Evolutionary conservation across 805 yeast genomes (phyloP).

Genomic region (Blastobotrys peoriensis): DNA sequence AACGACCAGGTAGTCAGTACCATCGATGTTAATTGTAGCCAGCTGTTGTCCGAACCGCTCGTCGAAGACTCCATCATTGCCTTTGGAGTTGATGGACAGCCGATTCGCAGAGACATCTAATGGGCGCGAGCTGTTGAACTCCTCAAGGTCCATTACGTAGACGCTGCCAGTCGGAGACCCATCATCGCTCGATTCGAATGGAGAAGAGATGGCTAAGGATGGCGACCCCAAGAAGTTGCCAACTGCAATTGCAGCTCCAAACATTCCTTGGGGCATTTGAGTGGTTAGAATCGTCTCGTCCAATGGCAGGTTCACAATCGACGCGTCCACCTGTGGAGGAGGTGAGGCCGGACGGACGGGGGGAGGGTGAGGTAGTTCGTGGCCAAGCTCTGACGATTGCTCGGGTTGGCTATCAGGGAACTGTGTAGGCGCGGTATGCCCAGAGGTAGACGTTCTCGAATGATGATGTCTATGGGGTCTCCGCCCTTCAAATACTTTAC

Average conservation of each 20-base stretch:
- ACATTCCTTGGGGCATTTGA: conserved; percentile 31
- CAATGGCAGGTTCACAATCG: neutral
- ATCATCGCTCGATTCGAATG: conserved; percentile 31
- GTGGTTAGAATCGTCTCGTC: conserved; percentile 14
- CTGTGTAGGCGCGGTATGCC: neutral
- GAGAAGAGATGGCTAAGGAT: conserved; percentile 48
- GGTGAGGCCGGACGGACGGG: no score
- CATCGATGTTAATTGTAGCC: conserved; percentile 27
- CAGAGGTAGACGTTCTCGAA: neutral
- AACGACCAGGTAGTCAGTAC: conserved; percentile 36
- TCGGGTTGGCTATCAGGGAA: neutral
- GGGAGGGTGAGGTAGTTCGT: no score
- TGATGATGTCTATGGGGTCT: conserved; percentile 13
- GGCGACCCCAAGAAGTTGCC: conserved; percentile 39
- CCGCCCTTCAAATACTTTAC: conserved; percentile 30
- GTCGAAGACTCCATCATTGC: conserved; percentile 21
- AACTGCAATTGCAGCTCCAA: conserved; percentile 41
- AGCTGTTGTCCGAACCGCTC: conserved; percentile 41
- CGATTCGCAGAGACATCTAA: neutral
- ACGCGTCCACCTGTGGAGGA: no score
- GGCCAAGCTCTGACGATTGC: neutral
- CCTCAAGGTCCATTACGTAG: conserved; percentile 13
- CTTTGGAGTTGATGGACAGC: conserved; percentile 4
- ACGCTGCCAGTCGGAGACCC: conserved; percentile 17
- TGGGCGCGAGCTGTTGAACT: neutral